Evolutionary conservation across 2,329 filamentous ascomycete species (phyloP).

Genomic region (Diaporthe citrichinensis): DNA sequence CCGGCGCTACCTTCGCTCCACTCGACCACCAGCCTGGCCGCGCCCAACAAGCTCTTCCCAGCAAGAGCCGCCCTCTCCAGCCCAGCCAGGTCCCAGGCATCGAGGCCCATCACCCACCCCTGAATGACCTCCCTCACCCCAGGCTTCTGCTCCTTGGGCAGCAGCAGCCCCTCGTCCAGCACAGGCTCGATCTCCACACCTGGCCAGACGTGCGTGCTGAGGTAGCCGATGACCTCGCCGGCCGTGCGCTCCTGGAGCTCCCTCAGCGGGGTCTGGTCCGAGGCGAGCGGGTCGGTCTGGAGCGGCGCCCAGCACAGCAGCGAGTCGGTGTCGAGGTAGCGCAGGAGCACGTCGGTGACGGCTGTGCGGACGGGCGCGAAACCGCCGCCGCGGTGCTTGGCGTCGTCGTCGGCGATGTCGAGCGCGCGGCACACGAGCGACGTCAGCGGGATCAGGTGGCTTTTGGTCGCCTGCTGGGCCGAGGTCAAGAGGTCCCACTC

Average conservation of each 20-base stretch:
- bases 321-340: slow-evolving; percentile 93
- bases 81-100: slow-evolving; percentile 86
- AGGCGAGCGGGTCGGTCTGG: slow-evolving; percentile 62
- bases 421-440: slow-evolving; percentile 86
- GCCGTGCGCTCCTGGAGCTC: slow-evolving; percentile 80
- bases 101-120: slow-evolving; percentile 81
- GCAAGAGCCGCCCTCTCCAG: slow-evolving; percentile 88
- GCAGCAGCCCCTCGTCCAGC: slow-evolving; percentile 82
- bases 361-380: slow-evolving; percentile 68
- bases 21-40: slow-evolving; percentile 82
- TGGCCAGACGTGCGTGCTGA: slow-evolving; percentile 84
- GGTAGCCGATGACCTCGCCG: slow-evolving; percentile 77
- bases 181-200: slow-evolving; percentile 83
- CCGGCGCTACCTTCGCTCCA: slow-evolving; percentile 84
- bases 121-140: slow-evolving; percentile 83
- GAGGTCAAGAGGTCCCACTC: slow-evolving; percentile 93
- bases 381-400: slow-evolving; percentile 45
- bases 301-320: slow-evolving; percentile 87
- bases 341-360: slow-evolving; percentile 79
- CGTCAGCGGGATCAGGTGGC: slow-evolving; percentile 92
- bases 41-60: slow-evolving; percentile 87
- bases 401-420: slow-evolving; percentile 82
- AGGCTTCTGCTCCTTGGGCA: slow-evolving; percentile 80
- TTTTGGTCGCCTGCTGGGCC: slow-evolving; percentile 85
- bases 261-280: slow-evolving; percentile 72